Conservation (phyloP, 163 green algal genomes). For the Chloroidium sp. region DNA sequence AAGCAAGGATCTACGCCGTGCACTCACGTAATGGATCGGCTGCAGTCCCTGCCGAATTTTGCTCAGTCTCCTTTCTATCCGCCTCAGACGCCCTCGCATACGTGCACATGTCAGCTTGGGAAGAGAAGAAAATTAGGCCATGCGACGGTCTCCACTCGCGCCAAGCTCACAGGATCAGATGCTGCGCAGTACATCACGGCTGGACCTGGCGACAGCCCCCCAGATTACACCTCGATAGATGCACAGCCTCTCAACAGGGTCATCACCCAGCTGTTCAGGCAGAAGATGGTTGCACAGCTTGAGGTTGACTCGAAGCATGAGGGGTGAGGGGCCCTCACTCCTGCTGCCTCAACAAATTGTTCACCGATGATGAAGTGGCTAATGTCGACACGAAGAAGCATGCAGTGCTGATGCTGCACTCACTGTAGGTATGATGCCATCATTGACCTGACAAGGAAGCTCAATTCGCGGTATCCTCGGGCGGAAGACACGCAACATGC, state of each 20-base stretch:
- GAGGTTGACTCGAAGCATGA: slow-evolving; percentile 33
- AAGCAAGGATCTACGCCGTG: too few species aligned
- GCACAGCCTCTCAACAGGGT: slow-evolving; percentile 46
- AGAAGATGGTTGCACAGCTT: slow-evolving; percentile 50
- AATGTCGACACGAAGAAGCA: not conserved
- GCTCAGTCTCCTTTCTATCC: too few species aligned
- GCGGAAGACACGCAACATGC: slow-evolving; percentile 48
- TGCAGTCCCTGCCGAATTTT: too few species aligned
- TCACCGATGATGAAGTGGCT: not conserved
- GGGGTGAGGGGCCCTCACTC: slow-evolving; percentile 16
- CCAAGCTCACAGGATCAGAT: too few species aligned
- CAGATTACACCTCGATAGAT: slow-evolving; percentile 37
- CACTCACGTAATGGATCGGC: too few species aligned
- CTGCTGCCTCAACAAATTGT: not conserved
- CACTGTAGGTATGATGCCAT: slow-evolving; percentile 65
- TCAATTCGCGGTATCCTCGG: slow-evolving; percentile 52
- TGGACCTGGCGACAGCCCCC: not conserved
- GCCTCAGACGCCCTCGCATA: too few species aligned
- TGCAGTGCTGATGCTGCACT: not conserved
- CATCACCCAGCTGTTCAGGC: slow-evolving; percentile 64
- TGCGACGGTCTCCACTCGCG: too few species aligned
- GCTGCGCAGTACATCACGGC: not conserved
- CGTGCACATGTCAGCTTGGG: too few species aligned
- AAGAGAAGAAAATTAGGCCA: too few species aligned
- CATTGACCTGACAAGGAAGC: slow-evolving; percentile 63